Percentiles rank a stretch among this genome's conserved stretches.
Conservation (phyloP, 208 protist genomes). For the Vickermania spadyakhi region DNA sequence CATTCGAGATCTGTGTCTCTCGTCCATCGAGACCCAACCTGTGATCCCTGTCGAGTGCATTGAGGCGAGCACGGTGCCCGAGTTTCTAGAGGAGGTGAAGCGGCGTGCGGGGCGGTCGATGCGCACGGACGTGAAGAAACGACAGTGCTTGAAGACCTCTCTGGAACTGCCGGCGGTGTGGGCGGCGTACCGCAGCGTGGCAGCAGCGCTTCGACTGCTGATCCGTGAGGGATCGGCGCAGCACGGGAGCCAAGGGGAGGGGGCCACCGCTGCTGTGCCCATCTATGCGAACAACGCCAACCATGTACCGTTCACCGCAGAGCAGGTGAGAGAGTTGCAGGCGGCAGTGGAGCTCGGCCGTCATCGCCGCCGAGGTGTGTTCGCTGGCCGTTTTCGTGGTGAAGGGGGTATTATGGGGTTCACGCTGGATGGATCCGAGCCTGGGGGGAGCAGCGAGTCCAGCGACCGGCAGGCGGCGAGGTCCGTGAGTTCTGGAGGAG, state of each 20-base stretch:
- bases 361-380: too few species aligned
- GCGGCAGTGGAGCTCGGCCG: too few species aligned
- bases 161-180: constrained; percentile 9
- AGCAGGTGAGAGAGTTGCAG: neutral
- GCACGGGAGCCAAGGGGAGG: neutral
- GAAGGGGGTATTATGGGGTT: too few species aligned
- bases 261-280: constrained; percentile 10
- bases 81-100: constrained; percentile 3
- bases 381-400: too few species aligned
- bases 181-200: constrained; percentile 6
- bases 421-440: too few species aligned
- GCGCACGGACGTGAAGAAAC: constrained; percentile 2
- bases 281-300: constrained; percentile 13
- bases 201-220: constrained; percentile 15
- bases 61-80: constrained; percentile 14
- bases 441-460: too few species aligned
- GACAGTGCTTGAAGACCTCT: constrained; percentile 10
- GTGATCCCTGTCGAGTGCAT: constrained; percentile 22
- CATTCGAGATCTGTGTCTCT: constrained; percentile 12
- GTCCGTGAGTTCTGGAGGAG: too few species aligned
- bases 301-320: neutral
- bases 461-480: too few species aligned
- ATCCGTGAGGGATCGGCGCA: constrained; percentile 11
- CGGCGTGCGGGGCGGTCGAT: constrained; percentile 1
- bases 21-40: constrained; percentile 17